These are phyloP conservation scores for Leonotis leonurus DNA, from an alignment of 257 asterid genomes.

Conservation along the genomic window DNA sequence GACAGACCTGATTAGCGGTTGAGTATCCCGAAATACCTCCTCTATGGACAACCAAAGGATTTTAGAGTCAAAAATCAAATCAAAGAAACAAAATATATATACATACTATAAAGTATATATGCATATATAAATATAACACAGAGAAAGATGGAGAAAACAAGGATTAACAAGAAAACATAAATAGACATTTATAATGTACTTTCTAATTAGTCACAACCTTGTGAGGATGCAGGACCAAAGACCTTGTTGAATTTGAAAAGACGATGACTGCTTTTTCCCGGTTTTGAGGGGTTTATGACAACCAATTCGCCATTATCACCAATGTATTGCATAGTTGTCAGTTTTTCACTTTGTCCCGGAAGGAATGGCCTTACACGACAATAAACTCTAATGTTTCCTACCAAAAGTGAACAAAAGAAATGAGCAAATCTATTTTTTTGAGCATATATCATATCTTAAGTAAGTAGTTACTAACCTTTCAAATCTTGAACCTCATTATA, in stretches of 20 bases:
- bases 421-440: constrained; percentile 16
- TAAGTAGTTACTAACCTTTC: constrained; percentile 77
- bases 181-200: too few species aligned
- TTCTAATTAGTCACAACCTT: constrained; percentile 48
- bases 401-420: constrained; percentile 8
- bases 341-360: constrained; percentile 57
- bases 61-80: background rate
- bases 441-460: constrained; percentile 1
- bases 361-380: constrained; percentile 92
- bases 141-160: constrained; percentile 1
- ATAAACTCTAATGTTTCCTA: constrained; percentile 90
- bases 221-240: constrained; percentile 69
- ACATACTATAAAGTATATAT: too few species aligned
- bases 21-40: constrained; percentile 89
- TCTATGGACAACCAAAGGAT: constrained; percentile 31
- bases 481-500: constrained; percentile 97
- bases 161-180: background rate
- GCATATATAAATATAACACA: background rate
- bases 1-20: constrained; percentile 83
- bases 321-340: constrained; percentile 70
- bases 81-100: constrained; percentile 1
- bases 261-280: constrained; percentile 82
- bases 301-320: constrained; percentile 94
- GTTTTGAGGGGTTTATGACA: constrained; percentile 72
- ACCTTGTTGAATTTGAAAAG: constrained; percentile 89